phyloP scores from a whole-genome alignment of 2,329 filamentous ascomycete genomes.

The Metarhizium sp. region DNA sequence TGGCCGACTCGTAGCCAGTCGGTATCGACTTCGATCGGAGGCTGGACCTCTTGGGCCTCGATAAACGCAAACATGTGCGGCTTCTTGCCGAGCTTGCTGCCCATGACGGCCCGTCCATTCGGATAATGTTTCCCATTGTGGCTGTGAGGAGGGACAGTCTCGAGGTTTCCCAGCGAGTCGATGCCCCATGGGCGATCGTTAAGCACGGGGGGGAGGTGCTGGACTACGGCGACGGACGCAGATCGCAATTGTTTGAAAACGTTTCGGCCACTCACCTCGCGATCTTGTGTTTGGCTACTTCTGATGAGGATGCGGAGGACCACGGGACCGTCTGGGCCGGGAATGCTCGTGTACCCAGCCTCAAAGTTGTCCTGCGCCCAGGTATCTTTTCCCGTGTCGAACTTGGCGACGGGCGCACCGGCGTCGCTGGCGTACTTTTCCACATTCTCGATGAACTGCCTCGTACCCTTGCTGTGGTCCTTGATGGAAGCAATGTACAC shows the following conservation, averaged over 20 bases:
- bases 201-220: constrained; percentile 9
- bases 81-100: constrained; percentile 1
- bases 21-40: constrained; percentile 21
- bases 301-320: constrained; percentile 18
- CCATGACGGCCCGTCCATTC: constrained; percentile 13
- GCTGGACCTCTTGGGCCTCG: constrained; percentile 22
- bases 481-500: too few species aligned
- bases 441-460: too few species aligned
- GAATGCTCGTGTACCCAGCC: constrained; percentile 28
- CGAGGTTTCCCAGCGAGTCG: constrained; percentile 23
- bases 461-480: too few species aligned
- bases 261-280: constrained; percentile 18
- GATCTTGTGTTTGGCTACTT: neutral
- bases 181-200: constrained; percentile 5
- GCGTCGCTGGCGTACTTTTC: too few species aligned
- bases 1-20: constrained; percentile 17
- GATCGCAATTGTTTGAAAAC: constrained; percentile 22
- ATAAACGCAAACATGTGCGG: constrained; percentile 18
- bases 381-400: constrained; percentile 12
- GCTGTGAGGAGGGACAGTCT: constrained; percentile 25
- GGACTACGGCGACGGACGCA: constrained; percentile 20
- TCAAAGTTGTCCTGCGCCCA: constrained; percentile 33
- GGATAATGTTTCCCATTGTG: constrained; percentile 12
- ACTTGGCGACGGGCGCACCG: neutral
- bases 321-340: constrained; percentile 21